phyloP scores from a whole-genome alignment of 1,284 basidiomycete genomes.

The Moesziomyces antarcticus region DNA sequence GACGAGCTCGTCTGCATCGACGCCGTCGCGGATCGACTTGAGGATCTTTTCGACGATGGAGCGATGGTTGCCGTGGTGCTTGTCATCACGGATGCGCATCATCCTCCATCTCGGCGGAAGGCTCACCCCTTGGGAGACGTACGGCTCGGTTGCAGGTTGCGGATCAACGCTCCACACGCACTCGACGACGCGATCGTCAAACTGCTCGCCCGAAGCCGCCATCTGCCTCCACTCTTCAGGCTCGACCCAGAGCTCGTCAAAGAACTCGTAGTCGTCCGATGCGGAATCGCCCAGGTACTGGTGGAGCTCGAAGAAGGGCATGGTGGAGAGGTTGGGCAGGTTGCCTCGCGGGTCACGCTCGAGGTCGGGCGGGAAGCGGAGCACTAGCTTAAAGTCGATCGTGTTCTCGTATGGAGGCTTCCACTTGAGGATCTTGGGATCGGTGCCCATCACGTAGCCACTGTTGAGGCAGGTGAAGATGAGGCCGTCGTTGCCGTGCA shows the following conservation, averaged over 20 bases:
- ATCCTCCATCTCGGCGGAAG: constrained; percentile 62
- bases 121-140: constrained; percentile 20
- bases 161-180: constrained; percentile 81
- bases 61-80: constrained; percentile 63
- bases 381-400: constrained; percentile 93
- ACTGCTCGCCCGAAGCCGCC: constrained; percentile 85
- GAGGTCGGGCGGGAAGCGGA: constrained; percentile 82
- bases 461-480: constrained; percentile 94
- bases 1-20: constrained; percentile 57
- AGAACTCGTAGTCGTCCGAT: constrained; percentile 77
- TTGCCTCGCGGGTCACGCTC: constrained; percentile 59
- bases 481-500: constrained; percentile 94
- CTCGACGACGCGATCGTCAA: constrained; percentile 93
- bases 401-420: constrained; percentile 98
- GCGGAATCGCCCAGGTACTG: constrained; percentile 72
- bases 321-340: constrained; percentile 80
- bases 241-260: constrained; percentile 85
- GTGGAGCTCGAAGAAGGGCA: constrained; percentile 86
- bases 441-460: constrained; percentile 88
- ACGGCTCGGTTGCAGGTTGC: constrained; percentile 36
- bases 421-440: constrained; percentile 91
- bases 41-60: constrained; percentile 62
- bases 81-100: constrained; percentile 64
- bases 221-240: constrained; percentile 95
- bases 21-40: constrained; percentile 62